Base-by-base conservation (phyloP, 345 rosid genomes). In the Litchi chinensis region DNA sequence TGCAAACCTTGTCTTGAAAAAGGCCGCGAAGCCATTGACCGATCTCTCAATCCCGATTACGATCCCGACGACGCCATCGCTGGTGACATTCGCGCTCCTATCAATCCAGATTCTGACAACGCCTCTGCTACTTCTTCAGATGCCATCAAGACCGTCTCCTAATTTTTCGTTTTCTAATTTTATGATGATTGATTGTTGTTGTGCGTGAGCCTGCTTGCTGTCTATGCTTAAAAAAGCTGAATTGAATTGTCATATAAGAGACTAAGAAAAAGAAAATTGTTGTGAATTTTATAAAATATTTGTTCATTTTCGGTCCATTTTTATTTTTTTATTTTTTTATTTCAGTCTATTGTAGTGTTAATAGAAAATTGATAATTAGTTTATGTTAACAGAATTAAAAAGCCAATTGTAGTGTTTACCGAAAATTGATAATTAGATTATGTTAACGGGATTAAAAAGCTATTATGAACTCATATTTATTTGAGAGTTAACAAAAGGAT, bases 11-110 rank as follows among this genome's bases (percentile, higher is more conserved):
- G 97, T 76, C 87, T 93, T 8, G 92, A 91, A 13, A 78, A 71
- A 50, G 97, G 97, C 52, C 93, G 95, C 32, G 87, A 90, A 80
- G 97, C 95, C 71, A 89, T 93, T 78, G 93, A 91, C 82, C 89
- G 89, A 72, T 91, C 97, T 70, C 97, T 93, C 46, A 71, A 93
- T 75, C 97, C 97, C 64, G 88, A 93, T 74, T 90, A 93, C 85
- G 97, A 93, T 64, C 93, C 97, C 65, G 95, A 93, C 85, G 91
- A 85, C 77, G 83, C 83, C 22, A 65, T 77, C 63, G 79, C 3
- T 79, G 37, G 3, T 32, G 37, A 32, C 37, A 12, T 75, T 54
- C 88, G 87, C 18, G 87, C 85, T 64, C 91, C 97, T 64, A 89
- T 88, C 71, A 79, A 79, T 40, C 78, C 85, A 11, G 68, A 76